These are phyloP conservation scores for Aspergillus versicolor DNA, from an alignment of 2,329 filamentous ascomycete species.

Conservation along the genomic window DNA sequence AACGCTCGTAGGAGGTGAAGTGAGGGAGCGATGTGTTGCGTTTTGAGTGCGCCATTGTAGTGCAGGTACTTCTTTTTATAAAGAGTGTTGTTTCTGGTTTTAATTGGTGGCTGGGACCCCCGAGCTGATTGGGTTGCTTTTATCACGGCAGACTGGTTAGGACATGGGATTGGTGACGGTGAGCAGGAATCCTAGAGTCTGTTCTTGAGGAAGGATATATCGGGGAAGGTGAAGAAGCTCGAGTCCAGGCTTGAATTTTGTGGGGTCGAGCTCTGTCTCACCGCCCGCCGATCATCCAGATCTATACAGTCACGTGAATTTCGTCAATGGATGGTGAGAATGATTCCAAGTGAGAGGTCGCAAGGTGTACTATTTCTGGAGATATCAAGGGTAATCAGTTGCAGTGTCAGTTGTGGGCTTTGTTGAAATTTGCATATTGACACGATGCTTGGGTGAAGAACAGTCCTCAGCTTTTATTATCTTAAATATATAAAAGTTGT, in stretches of 20 bases:
- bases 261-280: neutral
- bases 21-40: constrained; percentile 88
- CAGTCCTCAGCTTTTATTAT: too few relatives aligned
- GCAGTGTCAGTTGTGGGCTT: too few relatives aligned
- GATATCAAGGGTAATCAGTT: too few relatives aligned
- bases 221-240: neutral
- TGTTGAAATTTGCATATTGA: too few relatives aligned
- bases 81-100: too few relatives aligned
- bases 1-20: constrained; percentile 90
- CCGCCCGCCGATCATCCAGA: neutral
- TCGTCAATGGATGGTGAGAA: neutral
- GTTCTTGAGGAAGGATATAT: too few relatives aligned
- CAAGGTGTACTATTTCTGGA: too few relatives aligned
- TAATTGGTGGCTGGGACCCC: too few relatives aligned
- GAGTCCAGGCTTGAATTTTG: neutral
- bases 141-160: neutral
- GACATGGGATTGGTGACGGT: neutral
- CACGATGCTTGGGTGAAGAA: too few relatives aligned
- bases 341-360: neutral
- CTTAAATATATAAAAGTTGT: too few relatives aligned
- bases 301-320: neutral
- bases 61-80: neutral
- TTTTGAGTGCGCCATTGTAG: constrained; percentile 57
- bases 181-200: neutral
- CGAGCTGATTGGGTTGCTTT: too few relatives aligned